A percentile compares a stretch with the other conserved stretches of the same genome.
Conservation (phyloP, 306 rosid genomes). For the Rubus parviflorus region DNA sequence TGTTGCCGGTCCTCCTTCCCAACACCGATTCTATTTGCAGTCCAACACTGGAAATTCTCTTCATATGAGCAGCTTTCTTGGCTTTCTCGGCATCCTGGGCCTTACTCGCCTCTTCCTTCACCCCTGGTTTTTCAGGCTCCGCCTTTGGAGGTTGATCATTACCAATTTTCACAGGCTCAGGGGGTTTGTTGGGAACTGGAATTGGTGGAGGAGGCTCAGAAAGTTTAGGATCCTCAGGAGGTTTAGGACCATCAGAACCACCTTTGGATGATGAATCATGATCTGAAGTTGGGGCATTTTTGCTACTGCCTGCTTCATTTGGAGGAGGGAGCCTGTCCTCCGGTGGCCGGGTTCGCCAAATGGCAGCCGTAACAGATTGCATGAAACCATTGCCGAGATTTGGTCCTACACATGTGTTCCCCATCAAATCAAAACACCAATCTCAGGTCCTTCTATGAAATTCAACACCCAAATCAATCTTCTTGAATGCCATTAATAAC, state of each 20-base stretch:
- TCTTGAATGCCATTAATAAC: constrained; percentile 34
- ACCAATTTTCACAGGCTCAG: constrained; percentile 53
- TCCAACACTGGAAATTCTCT: constrained; percentile 60
- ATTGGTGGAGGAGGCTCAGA: background rate
- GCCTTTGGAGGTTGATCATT: constrained; percentile 28
- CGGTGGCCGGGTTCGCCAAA: constrained; percentile 65
- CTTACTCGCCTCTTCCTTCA: constrained; percentile 22
- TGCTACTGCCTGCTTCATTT: constrained; percentile 26
- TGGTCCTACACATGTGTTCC: constrained; percentile 92
- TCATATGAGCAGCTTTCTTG: constrained; percentile 60
- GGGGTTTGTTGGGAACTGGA: constrained; percentile 63
- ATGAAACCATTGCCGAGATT: constrained; percentile 61
- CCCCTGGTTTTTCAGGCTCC: constrained; percentile 27
- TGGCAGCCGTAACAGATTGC: constrained; percentile 68
- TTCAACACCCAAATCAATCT: constrained; percentile 31
- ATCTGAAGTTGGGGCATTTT: constrained; percentile 7
- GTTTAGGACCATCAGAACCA: background rate
- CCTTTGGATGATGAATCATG: constrained; percentile 33
- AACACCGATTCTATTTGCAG: constrained; percentile 74
- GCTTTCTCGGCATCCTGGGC: constrained; percentile 39
- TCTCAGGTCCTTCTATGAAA: constrained; percentile 30
- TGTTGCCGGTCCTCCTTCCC: constrained; percentile 67
- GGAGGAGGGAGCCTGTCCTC: constrained; percentile 67
- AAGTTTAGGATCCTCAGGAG: constrained; percentile 13
- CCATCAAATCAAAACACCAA: constrained; percentile 57